Evolutionary conservation across 345 rosid genomes (phyloP), one percentile per base, ranked within the genome.

Genomic region (Pistacia atlantica): DNA sequence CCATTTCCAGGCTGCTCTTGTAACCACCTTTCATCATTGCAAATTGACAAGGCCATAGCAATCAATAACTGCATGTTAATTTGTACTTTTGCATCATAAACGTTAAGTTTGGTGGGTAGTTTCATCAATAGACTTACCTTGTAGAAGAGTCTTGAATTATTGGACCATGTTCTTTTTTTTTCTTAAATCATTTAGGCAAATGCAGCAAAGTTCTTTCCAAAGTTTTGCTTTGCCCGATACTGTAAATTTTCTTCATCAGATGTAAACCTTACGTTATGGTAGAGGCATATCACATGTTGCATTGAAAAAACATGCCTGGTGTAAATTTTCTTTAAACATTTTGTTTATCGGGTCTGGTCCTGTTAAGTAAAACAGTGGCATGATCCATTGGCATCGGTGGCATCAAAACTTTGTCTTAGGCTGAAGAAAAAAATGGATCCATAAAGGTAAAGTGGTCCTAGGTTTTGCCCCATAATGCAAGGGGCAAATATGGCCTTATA

Each of bases 321-420:
- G 33, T 49, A 25, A 25, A 25, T 25, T 25, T 25, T 25, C 25
- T 25, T 25, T 0, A 25, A 25, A 25, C 25, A 0, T 25, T 25
- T 25, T 25, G 54, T 49, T 49, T 13, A 49, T 49, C 54, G 5
- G 57, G n/a, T 54, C 16, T 65, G 68, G 25, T 65, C 46, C 20
- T 42, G 69, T 22, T 20, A 16, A 22, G 73, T 22, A 31, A 35
- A 35, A 35, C 52, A 16, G 3, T 20, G 67, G 67, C 51, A 45
- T 31, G 73, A n/a, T 17, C 17, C 25, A 35, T 14, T 37, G 73
- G 52, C 25, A 35, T 14, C 49, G 73, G 52, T 31, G 60, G 73
- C 31, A 79, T 74, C 59, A 69, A 71, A 22, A 49, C 8, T 48
- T 77, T 71, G 84, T 81, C 83, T 66, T 14, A 2, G 35, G 61